Percentiles rank a stretch among this genome's conserved stretches.
Evolutionary conservation across 75 land plant genomes (phyloP).

Genomic region (Adiantum capillusveneris): DNA sequence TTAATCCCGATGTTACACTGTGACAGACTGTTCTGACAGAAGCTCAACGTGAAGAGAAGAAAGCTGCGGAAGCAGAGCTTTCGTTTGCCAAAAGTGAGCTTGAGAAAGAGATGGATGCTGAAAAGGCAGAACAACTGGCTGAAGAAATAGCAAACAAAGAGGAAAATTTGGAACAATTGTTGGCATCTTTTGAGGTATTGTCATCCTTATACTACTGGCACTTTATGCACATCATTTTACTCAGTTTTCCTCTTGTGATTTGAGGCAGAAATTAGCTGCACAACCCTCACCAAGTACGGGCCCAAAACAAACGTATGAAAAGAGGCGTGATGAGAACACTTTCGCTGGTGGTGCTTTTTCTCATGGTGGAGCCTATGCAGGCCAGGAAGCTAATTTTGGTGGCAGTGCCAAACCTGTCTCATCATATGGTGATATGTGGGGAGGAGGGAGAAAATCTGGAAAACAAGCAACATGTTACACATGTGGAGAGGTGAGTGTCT

Average conservation of each 20-base stretch:
- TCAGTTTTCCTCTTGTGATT: background rate
- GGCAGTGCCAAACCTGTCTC: slow-evolving; percentile 7
- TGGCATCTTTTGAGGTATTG: slow-evolving; percentile 34
- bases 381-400: slow-evolving; percentile 13
- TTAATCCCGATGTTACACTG: no score
- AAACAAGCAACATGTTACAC: slow-evolving; percentile 26
- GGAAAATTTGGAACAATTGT: slow-evolving; percentile 22
- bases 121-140: slow-evolving; percentile 11
- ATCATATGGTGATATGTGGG: slow-evolving; percentile 33
- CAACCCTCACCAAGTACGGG: slow-evolving; percentile 28
- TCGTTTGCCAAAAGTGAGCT: slow-evolving; percentile 37
- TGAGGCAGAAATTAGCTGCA: slow-evolving; percentile 24
- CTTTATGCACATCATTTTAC: background rate
- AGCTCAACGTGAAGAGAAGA: slow-evolving; percentile 34
- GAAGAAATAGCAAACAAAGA: slow-evolving; percentile 26
- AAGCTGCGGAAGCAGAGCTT: slow-evolving; percentile 37
- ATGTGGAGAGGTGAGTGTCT: slow-evolving; percentile 32
- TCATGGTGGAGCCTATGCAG: slow-evolving; percentile 20
- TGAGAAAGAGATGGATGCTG: slow-evolving; percentile 29
- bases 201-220: background rate
- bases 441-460: slow-evolving; percentile 16
- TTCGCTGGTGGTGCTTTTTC: slow-evolving; percentile 9
- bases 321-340: background rate
- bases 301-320: slow-evolving; percentile 26
- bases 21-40: slow-evolving; percentile 27